A percentile compares a stretch with the other conserved stretches of the same genome.
Conservation (phyloP, 1,284 basidiomycete species). For the Flammula alnicola region DNA sequence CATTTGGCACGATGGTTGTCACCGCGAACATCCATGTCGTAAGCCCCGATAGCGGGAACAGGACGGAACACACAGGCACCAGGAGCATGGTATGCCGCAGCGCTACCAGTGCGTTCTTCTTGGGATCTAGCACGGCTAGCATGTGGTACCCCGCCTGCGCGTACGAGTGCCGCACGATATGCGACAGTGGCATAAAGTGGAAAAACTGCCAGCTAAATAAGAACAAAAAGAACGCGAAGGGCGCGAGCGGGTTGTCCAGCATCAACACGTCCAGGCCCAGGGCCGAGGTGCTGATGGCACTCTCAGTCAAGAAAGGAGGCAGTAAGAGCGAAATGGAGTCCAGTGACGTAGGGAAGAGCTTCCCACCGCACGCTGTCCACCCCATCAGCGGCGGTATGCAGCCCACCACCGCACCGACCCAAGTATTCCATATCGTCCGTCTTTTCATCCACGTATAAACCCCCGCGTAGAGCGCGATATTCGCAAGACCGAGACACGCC, state of each 20-base stretch:
- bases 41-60: constrained; percentile 86
- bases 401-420: constrained; percentile 91
- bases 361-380: constrained; percentile 93
- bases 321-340: constrained; percentile 55
- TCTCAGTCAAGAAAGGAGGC: constrained; percentile 46
- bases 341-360: constrained; percentile 31
- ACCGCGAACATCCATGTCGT: constrained; percentile 89
- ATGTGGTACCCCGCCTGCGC: constrained; percentile 94
- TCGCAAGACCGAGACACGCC: constrained; percentile 82
- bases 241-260: constrained; percentile 78
- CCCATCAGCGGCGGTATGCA: constrained; percentile 96
- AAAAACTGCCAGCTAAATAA: constrained; percentile 99
- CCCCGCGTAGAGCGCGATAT: constrained; percentile 91
- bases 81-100: constrained; percentile 85
- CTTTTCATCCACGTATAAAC: constrained; percentile 95
- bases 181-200: constrained; percentile 94
- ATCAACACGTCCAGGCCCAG: constrained; percentile 52
- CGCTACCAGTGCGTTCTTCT: constrained; percentile 85
- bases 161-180: constrained; percentile 88
- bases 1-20: constrained; percentile 81
- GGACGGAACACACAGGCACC: constrained; percentile 78
- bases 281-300: constrained; percentile 26
- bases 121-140: constrained; percentile 84
- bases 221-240: constrained; percentile 77
- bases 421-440: constrained; percentile 87